Conservation (phyloP, 495 filamentous ascomycete genomes). For the Hypoxylon perforatum region DNA sequence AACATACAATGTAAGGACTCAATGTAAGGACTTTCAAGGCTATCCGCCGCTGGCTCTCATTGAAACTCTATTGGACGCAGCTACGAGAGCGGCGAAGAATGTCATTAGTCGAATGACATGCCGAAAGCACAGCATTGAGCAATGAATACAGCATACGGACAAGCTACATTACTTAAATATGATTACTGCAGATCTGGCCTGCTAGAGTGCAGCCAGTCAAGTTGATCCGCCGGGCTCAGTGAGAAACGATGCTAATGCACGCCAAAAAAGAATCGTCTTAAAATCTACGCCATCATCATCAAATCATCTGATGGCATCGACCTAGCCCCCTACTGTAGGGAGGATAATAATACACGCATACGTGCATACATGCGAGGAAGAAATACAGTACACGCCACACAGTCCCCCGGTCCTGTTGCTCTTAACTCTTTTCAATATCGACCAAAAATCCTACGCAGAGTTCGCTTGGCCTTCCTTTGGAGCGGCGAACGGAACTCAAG, state of each 20-base stretch:
- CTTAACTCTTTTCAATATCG: slow-evolving; percentile 26
- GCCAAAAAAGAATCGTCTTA: slow-evolving; percentile 26
- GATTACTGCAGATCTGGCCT: slow-evolving; percentile 41
- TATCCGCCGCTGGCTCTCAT: not conserved
- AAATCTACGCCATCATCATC: slow-evolving; percentile 22
- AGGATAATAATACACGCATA: slow-evolving; percentile 17
- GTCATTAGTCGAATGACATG: slow-evolving; percentile 10
- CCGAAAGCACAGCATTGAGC: slow-evolving; percentile 14
- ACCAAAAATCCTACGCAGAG: slow-evolving; percentile 31
- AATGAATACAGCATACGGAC: slow-evolving; percentile 27
- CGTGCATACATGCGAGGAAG: not conserved
- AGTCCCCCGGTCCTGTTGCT: slow-evolving; percentile 11
- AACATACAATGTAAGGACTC: too few species aligned
- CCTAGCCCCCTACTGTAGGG: not conserved
- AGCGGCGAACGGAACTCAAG: slow-evolving; percentile 30
- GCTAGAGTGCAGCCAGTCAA: slow-evolving; percentile 25
- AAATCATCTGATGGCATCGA: slow-evolving; percentile 23
- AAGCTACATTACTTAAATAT: slow-evolving; percentile 25
- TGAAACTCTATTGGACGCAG: slow-evolving; percentile 17
- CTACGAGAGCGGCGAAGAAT: slow-evolving; percentile 23
- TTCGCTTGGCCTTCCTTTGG: slow-evolving; percentile 17
- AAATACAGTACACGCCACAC: slow-evolving; percentile 11
- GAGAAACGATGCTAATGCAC: slow-evolving; percentile 40
- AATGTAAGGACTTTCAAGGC: too few species aligned
- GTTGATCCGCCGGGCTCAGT: slow-evolving; percentile 19